Evolutionary conservation across 129 eudicot species (phyloP), one percentile per base, ranked within the genome.

Genomic region (Escallonia rubra): DNA sequence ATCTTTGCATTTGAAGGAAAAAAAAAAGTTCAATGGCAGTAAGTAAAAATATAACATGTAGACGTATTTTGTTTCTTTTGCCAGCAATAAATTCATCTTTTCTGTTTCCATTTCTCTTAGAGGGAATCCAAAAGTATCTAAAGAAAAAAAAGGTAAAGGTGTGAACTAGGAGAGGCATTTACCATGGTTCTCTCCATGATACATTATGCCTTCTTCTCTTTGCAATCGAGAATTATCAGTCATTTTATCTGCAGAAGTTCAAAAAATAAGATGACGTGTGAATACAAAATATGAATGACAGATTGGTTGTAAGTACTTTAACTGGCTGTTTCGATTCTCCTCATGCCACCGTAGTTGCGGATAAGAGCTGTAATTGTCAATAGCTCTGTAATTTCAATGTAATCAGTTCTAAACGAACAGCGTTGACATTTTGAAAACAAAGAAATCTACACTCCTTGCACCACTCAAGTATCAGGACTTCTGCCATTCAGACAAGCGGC

Each of bases 171-270:
- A 66, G 15, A 52, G 43, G 56, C 34, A 63, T 12, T 74, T 77
- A 77, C 90, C 86, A 69, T 70, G 67, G 75, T 70, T 71, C 41
- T 78, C 84, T 52, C 81, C 86, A 61, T 49, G 71, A 64, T 65
- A 66, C 23, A 65, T 61, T 66, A 57, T 71, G 69, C 70, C 65
- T 75, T 83, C 94, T 83, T 86, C 94, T 71, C 64, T 72, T 64
- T 59, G 78, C 71, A 64, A 23, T 47, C 74, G 71, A 74, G 77
- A 63, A 61, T 57, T 76, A 60, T 83, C 96, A 53, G 78, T 48
- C 77, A 58, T 68, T 69, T 75, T 86, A 76, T 72, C 90, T 86
- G 90, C 71, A 40, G 62, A 64, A 44, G 4, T 6, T 62, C 40
- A 59, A 39, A 66, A 50, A 48, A 23, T 56, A 48, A 61, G 16